Evolutionary conservation across 1,139 yeast genomes (phyloP), one percentile per base, ranked within the genome.

Genomic region (Candida sanyaensis): DNA sequence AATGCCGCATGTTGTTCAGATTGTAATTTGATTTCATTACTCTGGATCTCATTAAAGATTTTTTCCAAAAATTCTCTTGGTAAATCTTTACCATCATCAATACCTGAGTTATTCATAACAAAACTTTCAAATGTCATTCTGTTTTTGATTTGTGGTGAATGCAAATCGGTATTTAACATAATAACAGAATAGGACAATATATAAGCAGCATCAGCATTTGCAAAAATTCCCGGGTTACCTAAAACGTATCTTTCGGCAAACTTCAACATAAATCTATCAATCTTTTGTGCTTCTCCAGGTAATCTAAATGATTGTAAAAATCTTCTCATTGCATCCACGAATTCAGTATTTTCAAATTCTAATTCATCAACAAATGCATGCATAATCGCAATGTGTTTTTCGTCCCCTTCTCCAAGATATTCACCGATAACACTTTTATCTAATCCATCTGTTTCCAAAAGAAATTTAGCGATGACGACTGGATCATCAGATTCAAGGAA

Each of bases 261-360:
- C 61, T 95, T 93, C 61, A 93, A 80, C 97, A 95, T 90, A 62
- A 85, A 90, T 59, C 99, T 78, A 73, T 95, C 99, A 65, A 95
- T 92, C 62, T 93, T 93, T 68, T 95, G 99, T 2, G 97, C 92
- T 69, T 95, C 99, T 42, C 99, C 99, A 0, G 99, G 99, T 50
- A 95, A 77, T 63, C 99, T 78, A 68, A 95, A 95, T 40, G 84
- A 78, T 64, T 95, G 99, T 51, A 95, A 76, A 60, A 90, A 90
- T 9, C 72, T 73, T 58, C 99, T 81, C 72, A 95, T 74, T 0
- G 98, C 96, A 57, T 86, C 96, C 8, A 92, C 95, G 61, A 93
- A 91, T 1, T 82, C 75, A 53, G 80, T 67, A 42, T 76, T 75
- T 11, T 79, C 71, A 62, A 93, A 93, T 50, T 91, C 92, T 85